Evolutionary conservation across 768 basidiomycete genomes (phyloP), one percentile per base, ranked within the genome.

Genomic region (Termitomyces sp.): DNA sequence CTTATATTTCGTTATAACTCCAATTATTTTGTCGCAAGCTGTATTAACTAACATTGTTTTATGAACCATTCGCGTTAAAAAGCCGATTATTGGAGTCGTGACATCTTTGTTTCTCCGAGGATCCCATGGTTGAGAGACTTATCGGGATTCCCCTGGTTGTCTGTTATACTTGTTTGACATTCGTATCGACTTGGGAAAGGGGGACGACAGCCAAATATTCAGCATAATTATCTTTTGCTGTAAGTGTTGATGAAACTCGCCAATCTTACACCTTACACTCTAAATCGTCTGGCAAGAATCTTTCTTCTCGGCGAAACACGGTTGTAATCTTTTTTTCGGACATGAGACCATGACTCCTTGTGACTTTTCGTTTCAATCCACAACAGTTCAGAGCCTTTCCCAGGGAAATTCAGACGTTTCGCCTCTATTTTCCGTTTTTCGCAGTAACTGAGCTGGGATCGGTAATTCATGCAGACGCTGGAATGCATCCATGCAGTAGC

Each of bases 11-110:
- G 52, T 59, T 56, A 58, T 59, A 64, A 63, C 50, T 48, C 61
- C 68, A 64, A 68, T 58, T 55, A 59, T 57, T 47, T 63, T 58
- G 62, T 64, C 63, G 34, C 67, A 60, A 67, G 55, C 59, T 71
- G 64, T 72, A 70, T 64, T 55, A 65, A 67, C 57, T 62, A 56
- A 67, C 64, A 56, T 39, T 32, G 41, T 56, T 56, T 55, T 44
- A 55, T 32, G 49, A 61, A 51, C 58, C 59, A 53, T 56, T 37
- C 36, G n/a, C 39, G 26, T 42, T 36, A 39, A 42, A 24, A 14
- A 39, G 50, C 13, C 49, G 26, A n/a, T 26, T 1, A n/a, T 2
- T n/a, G 16, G 37, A 37, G 36, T 14, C 46, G n/a, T 43, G 44
- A 42, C 48, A 10, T 39, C 13, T 37, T 51, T 46, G 52, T 52